Evolutionary conservation across 2,329 filamentous ascomycete genomes (phyloP).

Genomic region (Tolypocladium tropicale): DNA sequence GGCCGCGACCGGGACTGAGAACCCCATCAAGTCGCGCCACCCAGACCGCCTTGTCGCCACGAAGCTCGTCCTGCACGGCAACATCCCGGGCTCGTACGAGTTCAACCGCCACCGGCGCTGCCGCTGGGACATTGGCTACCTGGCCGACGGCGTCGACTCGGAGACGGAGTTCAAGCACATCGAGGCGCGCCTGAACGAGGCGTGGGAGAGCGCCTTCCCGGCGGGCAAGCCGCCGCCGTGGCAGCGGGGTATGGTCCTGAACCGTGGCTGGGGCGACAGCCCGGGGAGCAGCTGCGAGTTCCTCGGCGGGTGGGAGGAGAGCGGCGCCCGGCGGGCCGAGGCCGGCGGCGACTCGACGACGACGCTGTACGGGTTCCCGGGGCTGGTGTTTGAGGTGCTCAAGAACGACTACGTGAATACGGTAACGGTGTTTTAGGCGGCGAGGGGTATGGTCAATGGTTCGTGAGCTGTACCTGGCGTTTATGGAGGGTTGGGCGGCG

Average conservation of each 20-base stretch:
- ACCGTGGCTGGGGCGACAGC: constrained; percentile 84
- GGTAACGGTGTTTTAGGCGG: constrained; percentile 67
- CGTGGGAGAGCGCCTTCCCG: constrained; percentile 59
- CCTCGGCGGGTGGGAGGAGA: constrained; percentile 79
- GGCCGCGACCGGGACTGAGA: constrained; percentile 12
- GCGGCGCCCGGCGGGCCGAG: constrained; percentile 43
- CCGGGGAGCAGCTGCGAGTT: constrained; percentile 84
- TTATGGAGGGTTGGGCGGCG: not conserved
- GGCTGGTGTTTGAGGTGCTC: constrained; percentile 88
- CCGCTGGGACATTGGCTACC: constrained; percentile 68
- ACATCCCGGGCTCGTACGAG: constrained; percentile 89
- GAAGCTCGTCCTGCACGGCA: constrained; percentile 88
- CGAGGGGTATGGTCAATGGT: not conserved
- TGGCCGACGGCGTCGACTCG: constrained; percentile 50
- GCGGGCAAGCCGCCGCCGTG: constrained; percentile 39
- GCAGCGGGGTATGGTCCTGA: constrained; percentile 74
- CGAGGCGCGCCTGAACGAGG: constrained; percentile 54
- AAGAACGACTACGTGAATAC: constrained; percentile 86
- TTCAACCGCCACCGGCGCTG: constrained; percentile 91
- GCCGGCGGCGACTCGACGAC: constrained; percentile 54
- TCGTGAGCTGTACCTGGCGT: not conserved
- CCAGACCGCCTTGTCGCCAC: constrained; percentile 69
- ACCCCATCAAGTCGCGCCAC: constrained; percentile 27
- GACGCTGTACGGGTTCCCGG: constrained; percentile 86
- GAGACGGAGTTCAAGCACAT: constrained; percentile 72